Evolutionary conservation across 768 basidiomycete genomes (phyloP).

Genomic region (Neoboletus magnificus): DNA sequence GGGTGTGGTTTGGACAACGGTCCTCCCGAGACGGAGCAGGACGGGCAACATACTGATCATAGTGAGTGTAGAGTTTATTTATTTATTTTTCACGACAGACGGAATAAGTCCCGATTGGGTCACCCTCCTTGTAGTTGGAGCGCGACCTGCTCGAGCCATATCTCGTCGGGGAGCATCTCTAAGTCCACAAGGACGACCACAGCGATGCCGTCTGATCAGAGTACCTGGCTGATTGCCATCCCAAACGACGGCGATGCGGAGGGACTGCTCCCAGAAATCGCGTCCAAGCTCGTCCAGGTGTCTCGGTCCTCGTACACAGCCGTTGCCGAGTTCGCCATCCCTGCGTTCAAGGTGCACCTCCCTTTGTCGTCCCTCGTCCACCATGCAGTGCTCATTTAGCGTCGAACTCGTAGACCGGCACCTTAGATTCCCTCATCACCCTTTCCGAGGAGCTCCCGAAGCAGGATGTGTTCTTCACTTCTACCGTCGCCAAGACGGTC

Average conservation of each 20-base stretch:
- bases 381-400: slow-evolving; percentile 4
- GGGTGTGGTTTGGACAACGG: background rate
- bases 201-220: slow-evolving; percentile 93
- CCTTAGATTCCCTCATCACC: slow-evolving; percentile 81
- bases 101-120: slow-evolving; percentile 13
- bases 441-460: slow-evolving; percentile 94
- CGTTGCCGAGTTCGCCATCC: slow-evolving; percentile 68
- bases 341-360: slow-evolving; percentile 82
- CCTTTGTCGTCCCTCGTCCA: background rate
- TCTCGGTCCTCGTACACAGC: slow-evolving; percentile 48
- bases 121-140: background rate
- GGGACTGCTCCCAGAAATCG: slow-evolving; percentile 62
- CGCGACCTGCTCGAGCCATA: background rate
- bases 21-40: slow-evolving; percentile 8
- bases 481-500: slow-evolving; percentile 86
- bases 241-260: slow-evolving; percentile 86
- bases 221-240: slow-evolving; percentile 88
- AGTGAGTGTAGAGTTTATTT: background rate
- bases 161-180: slow-evolving; percentile 4
- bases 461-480: slow-evolving; percentile 83
- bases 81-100: slow-evolving; percentile 5
- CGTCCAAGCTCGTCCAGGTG: slow-evolving; percentile 57
- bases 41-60: slow-evolving; percentile 4
- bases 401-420: slow-evolving; percentile 69
- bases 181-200: slow-evolving; percentile 6